Percentiles rank a stretch among this genome's conserved stretches.
These are phyloP conservation scores for Saccharomycopsis capsularis DNA, from an alignment of 805 yeast genomes.

Conservation along the genomic window DNA sequence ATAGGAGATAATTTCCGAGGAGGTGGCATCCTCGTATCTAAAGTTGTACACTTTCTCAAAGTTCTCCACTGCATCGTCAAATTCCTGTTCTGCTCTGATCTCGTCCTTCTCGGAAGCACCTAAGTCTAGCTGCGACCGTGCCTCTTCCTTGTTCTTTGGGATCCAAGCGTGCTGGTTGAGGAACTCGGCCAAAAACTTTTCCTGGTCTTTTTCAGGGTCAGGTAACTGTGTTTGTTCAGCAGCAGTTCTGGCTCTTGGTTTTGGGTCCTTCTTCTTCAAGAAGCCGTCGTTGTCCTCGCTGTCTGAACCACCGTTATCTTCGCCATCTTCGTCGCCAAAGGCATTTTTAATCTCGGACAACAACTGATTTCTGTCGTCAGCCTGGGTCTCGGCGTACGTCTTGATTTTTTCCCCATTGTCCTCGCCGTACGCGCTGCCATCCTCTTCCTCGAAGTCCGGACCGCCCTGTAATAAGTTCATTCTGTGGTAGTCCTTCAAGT, in stretches of 20 bases:
- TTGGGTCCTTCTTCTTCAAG: conserved; percentile 47
- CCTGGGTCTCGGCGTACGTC: conserved; percentile 69
- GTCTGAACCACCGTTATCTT: conserved; percentile 38
- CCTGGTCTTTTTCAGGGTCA: conserved; percentile 56
- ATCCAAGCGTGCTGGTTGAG: conserved; percentile 83
- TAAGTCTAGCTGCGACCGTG: conserved; percentile 37
- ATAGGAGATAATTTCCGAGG: conserved; percentile 87
- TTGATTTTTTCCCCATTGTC: conserved; percentile 37
- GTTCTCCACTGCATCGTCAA: conserved; percentile 85
- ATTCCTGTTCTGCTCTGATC: conserved; percentile 72
- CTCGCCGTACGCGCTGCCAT: conserved; percentile 36
- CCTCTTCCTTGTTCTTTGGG: conserved; percentile 59
- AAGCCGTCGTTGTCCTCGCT: conserved; percentile 42
- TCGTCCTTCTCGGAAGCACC: conserved; percentile 31
- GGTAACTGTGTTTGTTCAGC: conserved; percentile 40
- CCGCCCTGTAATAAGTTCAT: conserved; percentile 68
- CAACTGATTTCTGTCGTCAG: conserved; percentile 67
- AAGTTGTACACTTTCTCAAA: conserved; percentile 92
- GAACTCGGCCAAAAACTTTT: conserved; percentile 66
- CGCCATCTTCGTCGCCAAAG: conserved; percentile 42
- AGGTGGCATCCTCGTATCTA: conserved; percentile 85
- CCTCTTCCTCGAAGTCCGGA: conserved; percentile 48
- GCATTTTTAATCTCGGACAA: conserved; percentile 71
- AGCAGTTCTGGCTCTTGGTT: conserved; percentile 27
- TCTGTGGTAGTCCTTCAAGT: conserved; percentile 88